Evolutionary conservation across 345 rosid species (phyloP).

Genomic region (Brassica rapa): DNA sequence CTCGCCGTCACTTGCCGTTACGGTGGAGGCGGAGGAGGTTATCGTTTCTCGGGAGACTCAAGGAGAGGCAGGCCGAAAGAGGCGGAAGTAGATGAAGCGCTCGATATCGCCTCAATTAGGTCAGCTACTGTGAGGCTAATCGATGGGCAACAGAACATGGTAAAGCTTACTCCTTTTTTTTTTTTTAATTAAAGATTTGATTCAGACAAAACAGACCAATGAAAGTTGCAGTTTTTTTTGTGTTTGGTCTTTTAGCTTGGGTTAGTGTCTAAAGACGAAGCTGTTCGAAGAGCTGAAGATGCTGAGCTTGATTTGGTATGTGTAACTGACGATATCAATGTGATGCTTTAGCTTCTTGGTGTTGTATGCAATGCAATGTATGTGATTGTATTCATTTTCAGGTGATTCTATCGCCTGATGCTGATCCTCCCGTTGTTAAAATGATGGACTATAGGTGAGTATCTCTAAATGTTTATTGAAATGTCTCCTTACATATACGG

Average conservation of each 20-base stretch:
- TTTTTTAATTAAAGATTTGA: not conserved
- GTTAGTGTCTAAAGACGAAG: slow-evolving; percentile 69
- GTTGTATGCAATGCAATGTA: not conserved
- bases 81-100: slow-evolving; percentile 60
- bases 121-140: slow-evolving; percentile 20
- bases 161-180: slow-evolving; percentile 37
- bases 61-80: slow-evolving; percentile 52
- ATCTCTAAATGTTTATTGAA: not conserved
- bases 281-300: slow-evolving; percentile 80
- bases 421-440: slow-evolving; percentile 92
- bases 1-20: slow-evolving; percentile 50
- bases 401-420: slow-evolving; percentile 90
- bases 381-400: slow-evolving; percentile 35
- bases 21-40: slow-evolving; percentile 43
- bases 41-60: slow-evolving; percentile 46
- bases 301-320: slow-evolving; percentile 89
- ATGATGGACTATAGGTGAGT: slow-evolving; percentile 86
- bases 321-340: not conserved
- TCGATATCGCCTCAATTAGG: slow-evolving; percentile 69
- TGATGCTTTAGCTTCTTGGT: not conserved
- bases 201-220: slow-evolving; percentile 7
- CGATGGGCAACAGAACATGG: slow-evolving; percentile 58
- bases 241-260: slow-evolving; percentile 61
- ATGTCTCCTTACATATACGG: slow-evolving; percentile 9
- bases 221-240: slow-evolving; percentile 16